These are phyloP conservation scores for Tetrapisispora pingtungensis DNA, from an alignment of 805 yeast genomes.

Conservation along the genomic window DNA sequence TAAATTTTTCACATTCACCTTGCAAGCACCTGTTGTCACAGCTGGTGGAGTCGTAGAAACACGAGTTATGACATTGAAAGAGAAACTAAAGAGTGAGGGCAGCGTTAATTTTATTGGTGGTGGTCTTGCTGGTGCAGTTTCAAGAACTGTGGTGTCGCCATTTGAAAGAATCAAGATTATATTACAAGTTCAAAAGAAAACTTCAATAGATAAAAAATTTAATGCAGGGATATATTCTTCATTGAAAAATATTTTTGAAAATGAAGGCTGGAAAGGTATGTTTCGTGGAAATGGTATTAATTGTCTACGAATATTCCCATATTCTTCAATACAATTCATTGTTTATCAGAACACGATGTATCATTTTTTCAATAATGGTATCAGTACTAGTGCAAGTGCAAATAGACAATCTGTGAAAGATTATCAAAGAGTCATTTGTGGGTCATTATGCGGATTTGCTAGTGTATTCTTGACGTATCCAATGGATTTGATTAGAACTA, in stretches of 20 bases:
- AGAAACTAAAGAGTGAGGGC: background rate
- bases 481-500: constrained; percentile 79
- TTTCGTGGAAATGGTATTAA: constrained; percentile 87
- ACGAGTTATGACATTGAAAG: background rate
- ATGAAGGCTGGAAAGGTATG: constrained; percentile 86
- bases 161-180: constrained; percentile 89
- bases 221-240: constrained; percentile 69
- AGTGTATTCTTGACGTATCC: constrained; percentile 86
- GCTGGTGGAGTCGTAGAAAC: background rate
- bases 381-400: constrained; percentile 27
- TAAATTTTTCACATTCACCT: too few relatives aligned
- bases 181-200: constrained; percentile 67
- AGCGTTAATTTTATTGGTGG: constrained; percentile 45
- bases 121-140: constrained; percentile 69
- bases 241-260: constrained; percentile 65
- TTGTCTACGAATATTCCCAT: constrained; percentile 85
- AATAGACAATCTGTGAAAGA: constrained; percentile 33
- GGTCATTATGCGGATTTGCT: constrained; percentile 70
- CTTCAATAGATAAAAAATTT: constrained; percentile 31
- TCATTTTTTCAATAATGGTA: constrained; percentile 27
- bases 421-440: constrained; percentile 42
- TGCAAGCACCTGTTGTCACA: too few relatives aligned
- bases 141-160: constrained; percentile 89
- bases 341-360: constrained; percentile 61
- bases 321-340: constrained; percentile 87